Base-by-base conservation (phyloP, 352 stramenopile species). In the Discostella stelligera region DNA sequence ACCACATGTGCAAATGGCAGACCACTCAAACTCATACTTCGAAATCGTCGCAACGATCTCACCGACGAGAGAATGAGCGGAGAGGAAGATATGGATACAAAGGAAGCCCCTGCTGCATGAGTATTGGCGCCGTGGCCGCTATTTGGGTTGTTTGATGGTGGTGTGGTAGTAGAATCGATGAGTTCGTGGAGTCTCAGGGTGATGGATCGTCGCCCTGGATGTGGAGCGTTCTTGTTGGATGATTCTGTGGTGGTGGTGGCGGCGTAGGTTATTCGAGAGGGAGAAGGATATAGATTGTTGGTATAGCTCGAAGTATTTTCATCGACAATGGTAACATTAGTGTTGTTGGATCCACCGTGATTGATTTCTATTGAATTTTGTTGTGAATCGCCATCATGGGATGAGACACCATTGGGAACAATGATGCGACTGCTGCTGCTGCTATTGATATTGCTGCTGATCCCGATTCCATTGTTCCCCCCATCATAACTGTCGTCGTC, bases 11-110 rank as follows among this genome's bases (percentile, higher is more conserved):
- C 50, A 30, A 58, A 58, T n/a, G 50, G 20, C 50, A 23, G n/a
- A 14, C 50, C 18, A 9, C 77, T 64, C 56, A 88, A 27, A 64
- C 61, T 77, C 16, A 77, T 46, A 59, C 70, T 77, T n/a, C 74
- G 58, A 54, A 80, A 80, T 63, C 70, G 20, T 52, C 65, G 20
- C 14, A 62, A 21, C 0, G 30, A 63, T 32, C 30, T 11, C 4
- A 30, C 20, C 2, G 50, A 58, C 13, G 21, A 30, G 2, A 23
- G 50, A 32, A 58, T 44, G 37, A 44, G 37, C 13, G 37, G 37
- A 44, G 37, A 44, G 11, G 37, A 44, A 14, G 37, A 44, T 44
- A 44, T 44, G 37, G 7, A 44, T 44, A 44, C 37, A 56, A 75
- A 75, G 10, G 67, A 50, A 32, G 67, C n/a, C n/a, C n/a, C n/a